phyloP scores from a whole-genome alignment of 1,139 yeast species.

The Nakaseomyces kungkrabaensis region DNA sequence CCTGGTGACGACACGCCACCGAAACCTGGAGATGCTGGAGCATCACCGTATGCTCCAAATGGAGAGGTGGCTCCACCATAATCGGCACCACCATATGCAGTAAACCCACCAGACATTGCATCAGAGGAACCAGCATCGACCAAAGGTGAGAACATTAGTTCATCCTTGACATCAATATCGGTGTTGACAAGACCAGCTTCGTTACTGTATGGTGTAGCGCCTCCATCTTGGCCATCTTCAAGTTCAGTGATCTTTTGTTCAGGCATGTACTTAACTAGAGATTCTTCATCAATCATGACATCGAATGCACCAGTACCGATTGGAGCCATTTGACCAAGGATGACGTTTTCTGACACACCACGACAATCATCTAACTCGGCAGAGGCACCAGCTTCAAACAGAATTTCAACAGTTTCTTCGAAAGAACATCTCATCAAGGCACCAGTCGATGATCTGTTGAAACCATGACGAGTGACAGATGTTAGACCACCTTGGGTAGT shows the following conservation, averaged over 20 bases:
- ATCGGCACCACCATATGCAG: constrained; percentile 72
- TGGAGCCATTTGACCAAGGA: constrained; percentile 97
- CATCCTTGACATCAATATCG: constrained; percentile 65
- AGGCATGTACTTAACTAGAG: constrained; percentile 46
- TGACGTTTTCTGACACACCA: constrained; percentile 96
- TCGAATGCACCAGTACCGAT: constrained; percentile 98
- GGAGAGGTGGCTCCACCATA: constrained; percentile 62
- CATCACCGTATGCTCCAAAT: constrained; percentile 43
- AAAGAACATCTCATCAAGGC: constrained; percentile 98
- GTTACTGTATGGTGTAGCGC: constrained; percentile 88
- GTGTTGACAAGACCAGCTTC: constrained; percentile 68
- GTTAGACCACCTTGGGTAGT: constrained; percentile 96
- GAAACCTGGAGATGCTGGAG: constrained; percentile 65
- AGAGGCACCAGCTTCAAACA: constrained; percentile 95
- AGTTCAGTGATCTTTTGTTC: constrained; percentile 33
- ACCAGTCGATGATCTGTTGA: constrained; percentile 96
- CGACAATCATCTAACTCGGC: constrained; percentile 97
- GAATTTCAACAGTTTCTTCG: constrained; percentile 96
- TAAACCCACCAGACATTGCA: constrained; percentile 70
- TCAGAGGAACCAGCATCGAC: constrained; percentile 80
- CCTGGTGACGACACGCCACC: constrained; percentile 68
- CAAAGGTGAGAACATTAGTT: constrained; percentile 88
- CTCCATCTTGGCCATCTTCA: constrained; percentile 58
- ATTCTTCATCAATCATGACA: constrained; percentile 85
- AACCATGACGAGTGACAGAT: constrained; percentile 99